Conservation (phyloP, 2,329 filamentous ascomycete species). For the Rhexocercosporidium sp. region DNA sequence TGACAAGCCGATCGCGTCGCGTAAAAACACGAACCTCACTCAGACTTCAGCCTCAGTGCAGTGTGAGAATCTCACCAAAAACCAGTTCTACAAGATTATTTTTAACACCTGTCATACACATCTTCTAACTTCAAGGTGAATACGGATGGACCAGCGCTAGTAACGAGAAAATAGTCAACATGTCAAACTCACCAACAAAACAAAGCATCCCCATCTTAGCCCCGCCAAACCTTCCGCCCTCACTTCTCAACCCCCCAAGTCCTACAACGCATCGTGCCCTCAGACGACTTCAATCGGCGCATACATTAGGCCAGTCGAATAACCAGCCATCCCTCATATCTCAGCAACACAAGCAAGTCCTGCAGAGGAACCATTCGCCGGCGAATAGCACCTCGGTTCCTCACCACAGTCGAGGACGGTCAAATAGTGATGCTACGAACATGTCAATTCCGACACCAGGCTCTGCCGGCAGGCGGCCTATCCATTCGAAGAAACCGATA, state of each 20-base stretch:
- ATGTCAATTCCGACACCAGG: conserved; percentile 45
- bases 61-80: background rate
- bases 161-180: conserved; percentile 14
- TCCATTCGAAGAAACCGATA: conserved; percentile 52
- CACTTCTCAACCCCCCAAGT: conserved; percentile 60
- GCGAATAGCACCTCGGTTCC: conserved; percentile 27
- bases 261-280: conserved; percentile 70
- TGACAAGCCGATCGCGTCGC: background rate
- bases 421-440: conserved; percentile 73
- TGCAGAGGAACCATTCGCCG: conserved; percentile 39
- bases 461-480: conserved; percentile 51
- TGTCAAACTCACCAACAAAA: conserved; percentile 35
- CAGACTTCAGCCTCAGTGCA: conserved; percentile 4
- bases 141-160: background rate
- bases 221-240: conserved; percentile 28
- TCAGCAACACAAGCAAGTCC: conserved; percentile 61
- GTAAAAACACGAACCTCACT: conserved; percentile 3
- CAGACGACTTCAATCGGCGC: conserved; percentile 77
- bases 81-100: background rate
- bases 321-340: conserved; percentile 61
- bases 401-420: conserved; percentile 60
- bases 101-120: background rate
- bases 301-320: conserved; percentile 65
- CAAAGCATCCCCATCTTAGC: conserved; percentile 34
- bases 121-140: background rate